These are phyloP conservation scores for Chlamydomonas urium DNA, from an alignment of 139 green algal species.

Conservation along the genomic window DNA sequence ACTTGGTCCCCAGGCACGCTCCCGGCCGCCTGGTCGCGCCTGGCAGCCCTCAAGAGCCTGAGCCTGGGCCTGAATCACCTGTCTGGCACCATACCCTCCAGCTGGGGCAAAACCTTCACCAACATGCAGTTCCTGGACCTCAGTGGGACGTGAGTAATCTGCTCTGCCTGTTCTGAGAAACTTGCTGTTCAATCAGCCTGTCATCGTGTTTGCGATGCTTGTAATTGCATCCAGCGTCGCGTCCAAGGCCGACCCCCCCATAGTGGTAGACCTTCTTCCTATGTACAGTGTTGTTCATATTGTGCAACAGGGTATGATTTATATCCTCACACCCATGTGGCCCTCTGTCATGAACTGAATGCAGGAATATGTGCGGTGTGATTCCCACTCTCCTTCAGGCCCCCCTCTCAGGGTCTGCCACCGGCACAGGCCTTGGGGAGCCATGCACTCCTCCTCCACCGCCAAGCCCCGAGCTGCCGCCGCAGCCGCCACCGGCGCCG, in stretches of 20 bases:
- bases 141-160: background rate
- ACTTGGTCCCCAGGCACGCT: slow-evolving; percentile 9
- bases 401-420: background rate
- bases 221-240: background rate
- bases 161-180: background rate
- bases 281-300: background rate
- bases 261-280: background rate
- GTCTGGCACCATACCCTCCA: background rate
- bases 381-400: background rate
- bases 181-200: background rate
- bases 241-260: background rate
- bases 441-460: too few relatives aligned
- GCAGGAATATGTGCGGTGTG: slow-evolving; percentile 2
- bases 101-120: background rate
- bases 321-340: background rate
- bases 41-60: background rate
- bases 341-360: too few relatives aligned
- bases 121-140: slow-evolving; percentile 20
- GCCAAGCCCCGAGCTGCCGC: too few relatives aligned
- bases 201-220: background rate
- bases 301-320: background rate
- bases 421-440: background rate
- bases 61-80: background rate
- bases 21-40: background rate
- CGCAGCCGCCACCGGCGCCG: background rate